Conservation (phyloP, 1,284 basidiomycete genomes). For the Cryptococcus sp. region DNA sequence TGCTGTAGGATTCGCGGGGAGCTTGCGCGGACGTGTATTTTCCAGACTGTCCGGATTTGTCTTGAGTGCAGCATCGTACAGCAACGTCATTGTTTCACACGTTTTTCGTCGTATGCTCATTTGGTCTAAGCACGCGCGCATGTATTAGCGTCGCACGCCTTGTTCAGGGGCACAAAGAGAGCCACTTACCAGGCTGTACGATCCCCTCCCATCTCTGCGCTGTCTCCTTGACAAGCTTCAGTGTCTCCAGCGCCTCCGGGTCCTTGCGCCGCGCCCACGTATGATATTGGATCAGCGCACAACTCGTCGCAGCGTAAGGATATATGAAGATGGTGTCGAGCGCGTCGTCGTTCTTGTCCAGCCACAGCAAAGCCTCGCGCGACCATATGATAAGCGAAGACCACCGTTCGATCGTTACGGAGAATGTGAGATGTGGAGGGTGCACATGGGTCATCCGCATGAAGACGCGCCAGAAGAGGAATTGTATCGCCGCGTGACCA, state of each 20-base stretch:
- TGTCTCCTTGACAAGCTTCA: constrained; percentile 77
- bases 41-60: constrained; percentile 53
- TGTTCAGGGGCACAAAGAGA: not conserved
- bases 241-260: constrained; percentile 67
- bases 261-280: constrained; percentile 86
- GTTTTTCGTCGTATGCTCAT: constrained; percentile 85
- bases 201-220: constrained; percentile 77
- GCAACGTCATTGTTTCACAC: constrained; percentile 78
- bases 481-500: constrained; percentile 77
- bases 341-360: constrained; percentile 73
- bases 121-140: constrained; percentile 67
- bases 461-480: constrained; percentile 81
- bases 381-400: constrained; percentile 69
- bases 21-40: constrained; percentile 25
- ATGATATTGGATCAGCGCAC: constrained; percentile 90
- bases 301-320: constrained; percentile 84
- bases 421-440: constrained; percentile 80
- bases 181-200: constrained; percentile 45
- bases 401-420: constrained; percentile 78
- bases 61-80: constrained; percentile 87
- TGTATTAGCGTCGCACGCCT: not conserved
- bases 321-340: constrained; percentile 87
- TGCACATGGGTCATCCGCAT: constrained; percentile 89
- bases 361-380: constrained; percentile 83
- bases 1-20: constrained; percentile 54